A percentile compares a stretch with the other conserved stretches of the same genome.
Conservation (phyloP, 495 filamentous ascomycete species). For the Aspergillus olivimuriae region DNA sequence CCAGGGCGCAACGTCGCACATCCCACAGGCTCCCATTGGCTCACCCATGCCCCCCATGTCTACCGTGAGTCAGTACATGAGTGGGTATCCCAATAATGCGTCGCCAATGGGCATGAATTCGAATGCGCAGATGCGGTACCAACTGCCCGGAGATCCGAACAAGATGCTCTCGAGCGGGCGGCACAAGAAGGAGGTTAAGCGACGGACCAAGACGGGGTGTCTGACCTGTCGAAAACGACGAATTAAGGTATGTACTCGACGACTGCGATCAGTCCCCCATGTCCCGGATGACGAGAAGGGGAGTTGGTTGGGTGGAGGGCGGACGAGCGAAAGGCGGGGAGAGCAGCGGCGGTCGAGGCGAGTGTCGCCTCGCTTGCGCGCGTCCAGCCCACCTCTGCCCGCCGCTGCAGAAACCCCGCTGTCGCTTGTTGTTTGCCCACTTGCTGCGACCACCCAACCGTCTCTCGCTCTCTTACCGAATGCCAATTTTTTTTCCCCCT, state of each 20-base stretch:
- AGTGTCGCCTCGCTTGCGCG: slow-evolving; percentile 38
- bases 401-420: slow-evolving; percentile 29
- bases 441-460: slow-evolving; percentile 1
- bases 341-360: too few relatives aligned
- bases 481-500: slow-evolving; percentile 23
- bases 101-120: slow-evolving; percentile 30
- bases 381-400: slow-evolving; percentile 27
- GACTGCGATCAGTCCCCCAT: too few relatives aligned
- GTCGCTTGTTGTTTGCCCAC: slow-evolving; percentile 19
- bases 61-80: slow-evolving; percentile 41
- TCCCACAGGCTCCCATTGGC: slow-evolving; percentile 40
- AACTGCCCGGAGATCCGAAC: slow-evolving; percentile 35
- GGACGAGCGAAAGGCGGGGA: slow-evolving; percentile 14
- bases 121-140: slow-evolving; percentile 39
- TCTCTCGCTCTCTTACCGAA: slow-evolving; percentile 3
- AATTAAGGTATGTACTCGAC: slow-evolving; percentile 81
- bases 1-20: slow-evolving; percentile 31
- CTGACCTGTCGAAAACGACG: slow-evolving; percentile 93
- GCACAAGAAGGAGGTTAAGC: slow-evolving; percentile 98
- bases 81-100: slow-evolving; percentile 34
- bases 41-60: slow-evolving; percentile 41
- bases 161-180: slow-evolving; percentile 72
- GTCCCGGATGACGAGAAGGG: neutral
- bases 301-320: slow-evolving; percentile 6
- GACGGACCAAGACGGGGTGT: slow-evolving; percentile 95